Conservation (phyloP, 768 basidiomycete species). For the Pholiota molesta region DNA sequence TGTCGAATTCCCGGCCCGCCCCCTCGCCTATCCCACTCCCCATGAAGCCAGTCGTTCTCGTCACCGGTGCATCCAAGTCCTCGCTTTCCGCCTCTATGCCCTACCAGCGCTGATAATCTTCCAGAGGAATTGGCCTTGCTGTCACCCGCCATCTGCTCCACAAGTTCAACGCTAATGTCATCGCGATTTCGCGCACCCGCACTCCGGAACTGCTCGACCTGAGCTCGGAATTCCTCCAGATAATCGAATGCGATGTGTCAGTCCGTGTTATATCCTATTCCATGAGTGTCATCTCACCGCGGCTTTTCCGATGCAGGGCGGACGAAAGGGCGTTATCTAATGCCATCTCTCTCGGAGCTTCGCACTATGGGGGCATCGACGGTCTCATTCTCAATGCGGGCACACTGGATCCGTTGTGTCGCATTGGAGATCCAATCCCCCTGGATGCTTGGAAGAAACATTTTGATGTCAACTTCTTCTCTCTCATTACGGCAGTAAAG, state of each 20-base stretch:
- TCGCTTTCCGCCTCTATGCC: background rate
- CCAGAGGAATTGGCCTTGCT: constrained; percentile 77
- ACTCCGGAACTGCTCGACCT: constrained; percentile 66
- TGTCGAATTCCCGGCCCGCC: constrained; percentile 13
- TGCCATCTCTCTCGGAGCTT: constrained; percentile 57
- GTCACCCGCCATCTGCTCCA: constrained; percentile 67
- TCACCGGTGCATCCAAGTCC: constrained; percentile 88
- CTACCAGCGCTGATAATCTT: background rate
- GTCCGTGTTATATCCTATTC: constrained; percentile 32
- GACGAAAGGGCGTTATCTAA: constrained; percentile 54
- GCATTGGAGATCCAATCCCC: constrained; percentile 51
- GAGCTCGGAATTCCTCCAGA: constrained; percentile 46
- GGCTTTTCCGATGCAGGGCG: constrained; percentile 45
- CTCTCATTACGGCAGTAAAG: constrained; percentile 71
- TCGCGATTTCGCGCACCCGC: constrained; percentile 73
- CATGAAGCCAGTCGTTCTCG: constrained; percentile 63
- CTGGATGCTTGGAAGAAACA: constrained; percentile 66
- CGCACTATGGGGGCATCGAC: constrained; percentile 68
- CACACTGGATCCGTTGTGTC: constrained; percentile 68
- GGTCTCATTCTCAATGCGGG: constrained; percentile 88
- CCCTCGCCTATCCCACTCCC: constrained; percentile 4
- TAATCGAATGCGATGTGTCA: constrained; percentile 77
- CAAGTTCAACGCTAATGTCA: constrained; percentile 66
- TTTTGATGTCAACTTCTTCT: constrained; percentile 91
- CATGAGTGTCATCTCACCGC: constrained; percentile 10